These are phyloP conservation scores for Simplicillium sp. DNA, from an alignment of 2,329 filamentous ascomycete species.

Conservation along the genomic window DNA sequence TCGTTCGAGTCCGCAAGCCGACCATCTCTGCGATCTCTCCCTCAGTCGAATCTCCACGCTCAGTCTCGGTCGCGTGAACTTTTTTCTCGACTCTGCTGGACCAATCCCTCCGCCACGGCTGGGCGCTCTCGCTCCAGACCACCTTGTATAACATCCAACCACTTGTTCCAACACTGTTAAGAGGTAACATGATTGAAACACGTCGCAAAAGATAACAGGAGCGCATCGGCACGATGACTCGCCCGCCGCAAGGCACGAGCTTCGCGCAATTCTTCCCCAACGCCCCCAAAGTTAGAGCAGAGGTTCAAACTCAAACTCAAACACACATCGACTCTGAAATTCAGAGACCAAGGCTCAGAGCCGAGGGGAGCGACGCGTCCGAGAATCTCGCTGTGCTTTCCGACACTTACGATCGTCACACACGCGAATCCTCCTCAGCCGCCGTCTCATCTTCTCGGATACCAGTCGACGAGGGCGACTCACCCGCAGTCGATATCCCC, in stretches of 20 bases:
- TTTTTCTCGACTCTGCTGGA: slow-evolving; percentile 14
- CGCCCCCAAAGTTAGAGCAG: slow-evolving; percentile 55
- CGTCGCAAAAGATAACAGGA: slow-evolving; percentile 41
- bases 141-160: slow-evolving; percentile 12
- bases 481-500: slow-evolving; percentile 53
- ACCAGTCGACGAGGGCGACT: slow-evolving; percentile 45
- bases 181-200: slow-evolving; percentile 48
- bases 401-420: slow-evolving; percentile 9
- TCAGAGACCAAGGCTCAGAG: slow-evolving; percentile 17
- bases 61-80: slow-evolving; percentile 30
- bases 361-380: slow-evolving; percentile 10
- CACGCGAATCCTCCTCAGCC: slow-evolving; percentile 15
- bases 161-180: slow-evolving; percentile 12
- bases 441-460: slow-evolving; percentile 7
- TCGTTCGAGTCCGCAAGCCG: too few relatives aligned
- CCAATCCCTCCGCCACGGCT: slow-evolving; percentile 5
- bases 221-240: slow-evolving; percentile 61
- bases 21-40: too few relatives aligned
- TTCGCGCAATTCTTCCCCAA: slow-evolving; percentile 83
- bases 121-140: slow-evolving; percentile 5
- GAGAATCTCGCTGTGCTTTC: neutral
- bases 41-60: slow-evolving; percentile 4
- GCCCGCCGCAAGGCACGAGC: slow-evolving; percentile 61
- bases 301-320: slow-evolving; percentile 10
- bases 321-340: slow-evolving; percentile 12